phyloP scores from a whole-genome alignment of 805 yeast genomes.

The Kodamaea laetipori region DNA sequence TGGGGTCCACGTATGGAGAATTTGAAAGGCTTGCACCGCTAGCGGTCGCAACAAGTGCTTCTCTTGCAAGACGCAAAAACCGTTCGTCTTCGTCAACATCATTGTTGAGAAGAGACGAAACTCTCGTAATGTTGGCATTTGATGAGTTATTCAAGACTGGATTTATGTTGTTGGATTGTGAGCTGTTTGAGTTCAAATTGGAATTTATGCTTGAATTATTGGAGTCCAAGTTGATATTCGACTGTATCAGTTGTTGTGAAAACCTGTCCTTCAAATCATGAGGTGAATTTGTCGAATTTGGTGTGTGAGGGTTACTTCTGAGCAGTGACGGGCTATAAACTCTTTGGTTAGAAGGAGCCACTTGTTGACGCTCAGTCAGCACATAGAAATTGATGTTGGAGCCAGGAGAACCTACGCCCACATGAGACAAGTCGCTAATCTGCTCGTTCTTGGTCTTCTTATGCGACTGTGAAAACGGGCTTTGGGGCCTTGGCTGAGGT shows the following conservation, averaged over 20 bases:
- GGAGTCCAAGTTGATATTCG: too few species aligned
- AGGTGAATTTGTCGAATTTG: slow-evolving; percentile 3
- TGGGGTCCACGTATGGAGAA: slow-evolving; percentile 55
- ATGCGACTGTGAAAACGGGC: slow-evolving; percentile 16
- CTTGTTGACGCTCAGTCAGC: slow-evolving; percentile 18
- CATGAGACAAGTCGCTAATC: slow-evolving; percentile 16
- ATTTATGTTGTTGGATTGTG: background rate
- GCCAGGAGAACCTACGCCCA: slow-evolving; percentile 14
- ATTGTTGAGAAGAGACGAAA: slow-evolving; percentile 8
- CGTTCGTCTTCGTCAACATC: slow-evolving; percentile 49
- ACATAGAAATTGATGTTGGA: slow-evolving; percentile 19
- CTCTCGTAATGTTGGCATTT: slow-evolving; percentile 1
- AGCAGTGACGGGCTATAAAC: slow-evolving; percentile 3
- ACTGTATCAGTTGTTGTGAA: background rate
- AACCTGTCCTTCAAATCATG: slow-evolving; percentile 5
- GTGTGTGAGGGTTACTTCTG: slow-evolving; percentile 7
- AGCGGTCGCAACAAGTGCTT: slow-evolving; percentile 58
- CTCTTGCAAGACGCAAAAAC: slow-evolving; percentile 60
- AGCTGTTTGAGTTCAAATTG: background rate
- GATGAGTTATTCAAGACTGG: background rate
- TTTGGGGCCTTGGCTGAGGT: slow-evolving; percentile 17
- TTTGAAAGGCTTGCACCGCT: slow-evolving; percentile 36
- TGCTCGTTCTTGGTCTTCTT: slow-evolving; percentile 15
- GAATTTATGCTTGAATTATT: background rate
- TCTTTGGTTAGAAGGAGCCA: background rate